Evolutionary conservation across 306 rosid genomes (phyloP).

Genomic region (Malus sieversii): DNA sequence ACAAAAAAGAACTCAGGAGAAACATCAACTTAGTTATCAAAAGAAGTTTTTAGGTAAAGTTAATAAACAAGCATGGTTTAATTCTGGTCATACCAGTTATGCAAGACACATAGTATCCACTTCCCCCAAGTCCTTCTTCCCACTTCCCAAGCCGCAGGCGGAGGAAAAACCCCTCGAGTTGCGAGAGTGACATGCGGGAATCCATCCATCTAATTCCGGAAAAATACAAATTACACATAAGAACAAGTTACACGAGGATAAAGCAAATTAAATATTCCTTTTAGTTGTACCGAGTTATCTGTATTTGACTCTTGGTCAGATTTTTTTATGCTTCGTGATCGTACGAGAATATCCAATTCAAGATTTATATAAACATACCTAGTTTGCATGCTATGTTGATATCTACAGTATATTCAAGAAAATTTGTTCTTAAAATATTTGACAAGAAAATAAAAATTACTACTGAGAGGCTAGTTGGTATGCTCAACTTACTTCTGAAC

Average conservation of each 20-base stretch:
- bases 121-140: slow-evolving; percentile 76
- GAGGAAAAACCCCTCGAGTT: slow-evolving; percentile 76
- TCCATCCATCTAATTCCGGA: slow-evolving; percentile 56
- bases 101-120: slow-evolving; percentile 80
- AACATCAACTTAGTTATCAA: neutral
- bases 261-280: neutral
- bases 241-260: neutral
- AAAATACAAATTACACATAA: neutral
- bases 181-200: slow-evolving; percentile 35
- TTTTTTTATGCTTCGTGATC: neutral
- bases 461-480: slow-evolving; percentile 1
- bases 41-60: neutral
- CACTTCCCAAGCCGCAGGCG: slow-evolving; percentile 84
- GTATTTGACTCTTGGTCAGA: neutral
- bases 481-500: slow-evolving; percentile 62
- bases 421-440: slow-evolving; percentile 1
- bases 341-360: neutral
- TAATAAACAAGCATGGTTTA: slow-evolving; percentile 1
- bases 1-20: neutral
- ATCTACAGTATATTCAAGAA: neutral
- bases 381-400: neutral
- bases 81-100: slow-evolving; percentile 55
- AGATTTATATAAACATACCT: neutral
- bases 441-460: slow-evolving; percentile 2
- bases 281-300: neutral